Evolutionary conservation across 768 basidiomycete genomes (phyloP), one percentile per base, ranked within the genome.

Genomic region (Mycena indigotica): DNA sequence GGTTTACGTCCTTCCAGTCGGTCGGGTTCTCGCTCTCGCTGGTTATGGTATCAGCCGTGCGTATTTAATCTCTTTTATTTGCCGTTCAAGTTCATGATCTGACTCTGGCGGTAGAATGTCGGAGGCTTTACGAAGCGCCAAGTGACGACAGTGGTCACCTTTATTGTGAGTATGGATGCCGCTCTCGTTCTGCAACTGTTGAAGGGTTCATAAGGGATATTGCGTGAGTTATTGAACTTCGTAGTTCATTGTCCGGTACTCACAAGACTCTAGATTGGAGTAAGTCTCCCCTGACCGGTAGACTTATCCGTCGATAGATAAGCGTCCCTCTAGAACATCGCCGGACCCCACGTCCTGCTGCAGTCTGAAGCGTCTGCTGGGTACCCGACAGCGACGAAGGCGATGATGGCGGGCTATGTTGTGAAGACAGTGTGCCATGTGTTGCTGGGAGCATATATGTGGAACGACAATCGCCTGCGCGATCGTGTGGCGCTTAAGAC

Each of bases 371-470:
- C 60, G 23, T 52, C 62, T 0, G 52, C 53, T 17, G 64, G 67
- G 8, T 70, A 66, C 44, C 60, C 58, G 10, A 64, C 67, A 2
- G 70, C 68, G n/a, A 67, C 66, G 8, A 65, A 66, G 29, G 58
- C 69, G n/a, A 69, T 71, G 67, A 41, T 71, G 38, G 64, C 65
- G 1, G 63, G 70, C 44, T 70, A 66, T 56, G 58, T 56, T 54
- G 51, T 61, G 4, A 64, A 64, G 48, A 61, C 60, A 1, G 63
- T 21, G 4, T 61, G 63, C 52, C 67, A 69, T 46, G 48, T 70
- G 13, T n/a, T 65, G 15, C 64, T 73, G 28, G 70, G 66, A 4
- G 10, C 63, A 16, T 73, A 72, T 56, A 73, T 73, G 72, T 67
- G 58, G 59, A 66, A 65, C 52, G 66, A 65, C n/a, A 73, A 72